phyloP scores from a whole-genome alignment of 345 rosid species.

The Bruguiera gymnorhiza region DNA sequence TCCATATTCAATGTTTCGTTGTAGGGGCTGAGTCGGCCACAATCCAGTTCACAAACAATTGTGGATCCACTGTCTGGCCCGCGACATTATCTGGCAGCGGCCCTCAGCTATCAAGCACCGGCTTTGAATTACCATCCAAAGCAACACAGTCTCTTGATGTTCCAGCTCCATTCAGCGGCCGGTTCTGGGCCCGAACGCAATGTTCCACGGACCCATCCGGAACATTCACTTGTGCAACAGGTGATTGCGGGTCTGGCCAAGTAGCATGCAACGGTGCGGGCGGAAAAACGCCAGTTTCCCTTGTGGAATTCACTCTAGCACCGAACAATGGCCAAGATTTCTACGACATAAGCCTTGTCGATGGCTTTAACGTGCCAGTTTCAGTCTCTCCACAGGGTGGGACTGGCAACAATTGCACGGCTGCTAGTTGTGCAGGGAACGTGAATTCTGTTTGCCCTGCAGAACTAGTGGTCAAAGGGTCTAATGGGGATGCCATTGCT shows the following conservation, averaged over 20 bases:
- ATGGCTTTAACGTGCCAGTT: conserved; percentile 43
- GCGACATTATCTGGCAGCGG: conserved; percentile 23
- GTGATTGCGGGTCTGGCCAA: conserved; percentile 50
- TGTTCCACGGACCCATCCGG: conserved; percentile 36
- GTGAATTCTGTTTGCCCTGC: conserved; percentile 42
- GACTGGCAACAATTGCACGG: conserved; percentile 8
- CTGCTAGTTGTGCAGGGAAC: conserved; percentile 29
- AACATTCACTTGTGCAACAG: conserved; percentile 38
- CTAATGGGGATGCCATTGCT: conserved; percentile 25
- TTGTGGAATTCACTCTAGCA: conserved; percentile 39
- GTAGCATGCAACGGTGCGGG: conserved; percentile 36
- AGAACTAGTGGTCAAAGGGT: conserved; percentile 29
- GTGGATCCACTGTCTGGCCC: conserved; percentile 51
- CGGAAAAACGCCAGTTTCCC: conserved; percentile 34
- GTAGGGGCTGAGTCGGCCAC: conserved; percentile 16
- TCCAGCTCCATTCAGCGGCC: conserved; percentile 39
- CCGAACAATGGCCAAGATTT: conserved; percentile 25
- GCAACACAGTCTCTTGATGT: conserved; percentile 17
- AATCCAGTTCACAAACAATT: conserved; percentile 49
- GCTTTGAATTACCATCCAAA: conserved; percentile 44
- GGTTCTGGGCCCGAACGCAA: conserved; percentile 47
- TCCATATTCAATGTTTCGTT: neutral
- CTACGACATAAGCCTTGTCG: conserved; percentile 46
- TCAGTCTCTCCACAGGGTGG: conserved; percentile 36
- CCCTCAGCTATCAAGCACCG: conserved; percentile 33